A percentile compares a stretch with the other conserved stretches of the same genome.
phyloP scores from a whole-genome alignment of 805 yeast species.

The Blastobotrys peoriensis region DNA sequence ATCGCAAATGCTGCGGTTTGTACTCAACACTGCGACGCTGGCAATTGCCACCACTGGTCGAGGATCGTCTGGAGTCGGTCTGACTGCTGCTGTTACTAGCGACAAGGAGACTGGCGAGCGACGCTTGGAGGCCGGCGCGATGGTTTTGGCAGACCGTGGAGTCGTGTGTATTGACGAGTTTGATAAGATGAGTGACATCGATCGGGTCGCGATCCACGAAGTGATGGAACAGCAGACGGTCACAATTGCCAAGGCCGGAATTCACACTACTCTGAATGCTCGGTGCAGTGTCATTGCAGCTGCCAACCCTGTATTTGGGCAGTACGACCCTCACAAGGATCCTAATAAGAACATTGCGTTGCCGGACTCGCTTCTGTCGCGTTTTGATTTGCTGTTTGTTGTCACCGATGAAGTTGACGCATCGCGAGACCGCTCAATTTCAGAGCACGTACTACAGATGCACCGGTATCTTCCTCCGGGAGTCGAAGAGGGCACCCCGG shows the following conservation, averaged over 20 bases:
- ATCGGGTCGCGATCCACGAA: constrained; percentile 97
- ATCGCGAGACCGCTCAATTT: constrained; percentile 72
- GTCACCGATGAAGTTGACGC: constrained; percentile 94
- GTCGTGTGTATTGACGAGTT: constrained; percentile 98
- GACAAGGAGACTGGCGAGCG: constrained; percentile 97
- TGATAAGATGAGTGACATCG: constrained; percentile 95
- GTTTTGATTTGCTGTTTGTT: constrained; percentile 91
- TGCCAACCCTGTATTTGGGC: constrained; percentile 96
- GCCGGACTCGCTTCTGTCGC: constrained; percentile 92
- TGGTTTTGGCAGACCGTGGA: constrained; percentile 97
- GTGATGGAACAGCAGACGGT: constrained; percentile 99
- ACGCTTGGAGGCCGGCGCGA: constrained; percentile 96
- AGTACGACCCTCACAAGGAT: constrained; percentile 90
- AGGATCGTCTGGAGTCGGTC: constrained; percentile 99
- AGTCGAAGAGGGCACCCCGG: constrained; percentile 85
- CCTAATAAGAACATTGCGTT: constrained; percentile 95
- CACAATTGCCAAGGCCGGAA: constrained; percentile 96
- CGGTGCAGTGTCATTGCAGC: constrained; percentile 97
- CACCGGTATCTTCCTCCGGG: constrained; percentile 88
- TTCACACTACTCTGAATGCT: constrained; percentile 92
- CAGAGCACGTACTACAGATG: constrained; percentile 92
- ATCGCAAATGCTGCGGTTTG: constrained; percentile 91
- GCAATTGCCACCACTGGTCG: constrained; percentile 98
- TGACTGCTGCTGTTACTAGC: constrained; percentile 95
- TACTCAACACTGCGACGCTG: constrained; percentile 86